Evolutionary conservation across 2,329 filamentous ascomycete species (phyloP).

Genomic region (Aspergillus sp.): DNA sequence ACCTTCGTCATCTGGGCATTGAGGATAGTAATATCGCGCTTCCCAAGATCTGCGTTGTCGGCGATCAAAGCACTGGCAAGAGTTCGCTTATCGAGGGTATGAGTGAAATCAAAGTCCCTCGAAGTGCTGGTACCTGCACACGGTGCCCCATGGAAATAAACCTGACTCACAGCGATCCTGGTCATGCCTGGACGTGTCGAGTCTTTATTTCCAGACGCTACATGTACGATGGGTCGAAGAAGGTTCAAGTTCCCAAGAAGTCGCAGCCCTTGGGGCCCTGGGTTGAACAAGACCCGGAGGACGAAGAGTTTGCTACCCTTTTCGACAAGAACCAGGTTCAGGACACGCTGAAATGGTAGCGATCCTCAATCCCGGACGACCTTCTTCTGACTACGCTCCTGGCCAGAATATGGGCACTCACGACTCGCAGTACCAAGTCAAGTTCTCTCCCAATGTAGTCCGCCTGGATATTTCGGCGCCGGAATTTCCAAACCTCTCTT

Average conservation of each 20-base stretch:
- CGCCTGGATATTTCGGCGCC: conserved; percentile 67
- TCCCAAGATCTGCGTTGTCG: conserved; percentile 73
- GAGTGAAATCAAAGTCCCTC: conserved; percentile 60
- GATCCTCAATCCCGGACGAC: conserved; percentile 57
- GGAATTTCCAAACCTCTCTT: conserved; percentile 63
- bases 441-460: conserved; percentile 77
- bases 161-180: conserved; percentile 46
- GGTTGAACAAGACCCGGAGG: conserved; percentile 42
- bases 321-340: conserved; percentile 56
- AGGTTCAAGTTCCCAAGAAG: conserved; percentile 42
- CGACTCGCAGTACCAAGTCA: conserved; percentile 39
- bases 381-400: conserved; percentile 49
- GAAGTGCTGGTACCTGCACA: conserved; percentile 66
- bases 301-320: conserved; percentile 56
- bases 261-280: conserved; percentile 58
- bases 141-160: conserved; percentile 74
- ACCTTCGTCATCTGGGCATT: conserved; percentile 64
- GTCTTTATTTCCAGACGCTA: conserved; percentile 62
- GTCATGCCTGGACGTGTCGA: conserved; percentile 54
- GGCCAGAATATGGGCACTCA: conserved; percentile 34
- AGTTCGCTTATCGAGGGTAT: conserved; percentile 58
- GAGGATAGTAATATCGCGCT: conserved; percentile 59
- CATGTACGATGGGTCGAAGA: conserved; percentile 34
- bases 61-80: conserved; percentile 80
- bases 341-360: conserved; percentile 61